These are phyloP conservation scores for Lasiodiplodia gonubiensis DNA, from an alignment of 2,329 filamentous ascomycete species.

Conservation along the genomic window DNA sequence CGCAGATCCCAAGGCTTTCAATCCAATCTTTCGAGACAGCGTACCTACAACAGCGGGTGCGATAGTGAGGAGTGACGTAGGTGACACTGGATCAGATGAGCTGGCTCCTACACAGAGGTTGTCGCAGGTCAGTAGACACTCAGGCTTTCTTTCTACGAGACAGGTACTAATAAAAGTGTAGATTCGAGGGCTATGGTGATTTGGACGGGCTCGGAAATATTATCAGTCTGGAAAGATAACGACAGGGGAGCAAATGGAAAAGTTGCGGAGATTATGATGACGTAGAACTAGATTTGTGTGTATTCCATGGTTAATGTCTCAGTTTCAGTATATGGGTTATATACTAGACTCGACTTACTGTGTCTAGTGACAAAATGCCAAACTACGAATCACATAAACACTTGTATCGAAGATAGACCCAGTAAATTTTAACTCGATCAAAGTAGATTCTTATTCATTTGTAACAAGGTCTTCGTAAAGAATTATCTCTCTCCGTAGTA, in stretches of 20 bases:
- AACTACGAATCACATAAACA: too few species aligned
- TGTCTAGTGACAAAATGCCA: too few species aligned
- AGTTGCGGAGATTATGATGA: too few species aligned
- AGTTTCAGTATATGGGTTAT: too few species aligned
- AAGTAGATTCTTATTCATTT: too few species aligned
- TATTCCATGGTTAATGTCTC: background rate
- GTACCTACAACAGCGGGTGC: background rate
- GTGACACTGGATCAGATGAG: constrained; percentile 37
- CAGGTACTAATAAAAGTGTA: background rate
- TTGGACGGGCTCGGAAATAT: background rate
- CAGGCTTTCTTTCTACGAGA: background rate
- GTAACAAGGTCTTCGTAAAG: too few species aligned
- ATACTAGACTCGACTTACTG: too few species aligned
- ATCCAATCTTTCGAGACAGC: constrained; percentile 54
- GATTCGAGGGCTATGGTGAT: constrained; percentile 21
- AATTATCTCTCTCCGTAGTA: too few species aligned
- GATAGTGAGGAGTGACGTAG: constrained; percentile 19
- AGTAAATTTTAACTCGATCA: too few species aligned
- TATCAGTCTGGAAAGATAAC: background rate
- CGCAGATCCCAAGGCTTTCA: constrained; percentile 54
- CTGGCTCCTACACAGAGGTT: constrained; percentile 76
- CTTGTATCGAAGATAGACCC: too few species aligned
- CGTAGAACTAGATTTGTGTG: background rate
- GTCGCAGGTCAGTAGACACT: constrained; percentile 63
- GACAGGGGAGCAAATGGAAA: background rate